Evolutionary conservation across 306 rosid species (phyloP), one percentile per base, ranked within the genome.

Genomic region (Dryas octopetala): DNA sequence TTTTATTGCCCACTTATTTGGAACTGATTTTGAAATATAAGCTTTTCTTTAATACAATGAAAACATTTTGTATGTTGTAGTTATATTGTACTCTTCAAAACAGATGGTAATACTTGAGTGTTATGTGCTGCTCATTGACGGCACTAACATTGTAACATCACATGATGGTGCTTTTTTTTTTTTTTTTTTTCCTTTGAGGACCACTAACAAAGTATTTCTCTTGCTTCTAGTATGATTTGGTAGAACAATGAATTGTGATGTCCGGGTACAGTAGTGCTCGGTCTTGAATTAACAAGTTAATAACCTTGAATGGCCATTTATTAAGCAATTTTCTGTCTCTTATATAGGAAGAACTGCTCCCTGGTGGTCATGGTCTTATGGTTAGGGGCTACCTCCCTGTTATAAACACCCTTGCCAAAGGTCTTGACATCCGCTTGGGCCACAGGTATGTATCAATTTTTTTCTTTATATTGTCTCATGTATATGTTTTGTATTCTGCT

Each of bases 281-380:
- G 10, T 41, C 5, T 63, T 60, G 8, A 5, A 41, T 9, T 59
- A 8, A 46, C 51, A 1, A 28, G 8, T 72, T 50, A 8, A 58
- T 49, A 5, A 19, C 17, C 1, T 19, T 14, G 51, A 63, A 63
- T 41, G 47, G 58, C 40, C n/a, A 19, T 15, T 7, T 12, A 59
- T 12, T 3, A 51, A 68, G n/a, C 55, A 52, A 9, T 66, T 78
- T 47, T 66, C 44, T 58, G 53, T 74, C 43, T 71, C 62, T 52
- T 54, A 15, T 79, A 49, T 43, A 96, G 99, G 99, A 96, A 83
- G 99, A 79, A 61, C 83, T 96, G 75, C 96, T 92, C 68, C 99
- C 99, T 77, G 99, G 99, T 74, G 99, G 99, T 74, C 99, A 96
- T 76, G 99, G 99, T 68, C 96, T 96, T 44, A 96, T 96, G 99